Evolutionary conservation across 2,329 filamentous ascomycete genomes (phyloP), one percentile per base, ranked within the genome.

Genomic region (Coniochaeta ligniaria): DNA sequence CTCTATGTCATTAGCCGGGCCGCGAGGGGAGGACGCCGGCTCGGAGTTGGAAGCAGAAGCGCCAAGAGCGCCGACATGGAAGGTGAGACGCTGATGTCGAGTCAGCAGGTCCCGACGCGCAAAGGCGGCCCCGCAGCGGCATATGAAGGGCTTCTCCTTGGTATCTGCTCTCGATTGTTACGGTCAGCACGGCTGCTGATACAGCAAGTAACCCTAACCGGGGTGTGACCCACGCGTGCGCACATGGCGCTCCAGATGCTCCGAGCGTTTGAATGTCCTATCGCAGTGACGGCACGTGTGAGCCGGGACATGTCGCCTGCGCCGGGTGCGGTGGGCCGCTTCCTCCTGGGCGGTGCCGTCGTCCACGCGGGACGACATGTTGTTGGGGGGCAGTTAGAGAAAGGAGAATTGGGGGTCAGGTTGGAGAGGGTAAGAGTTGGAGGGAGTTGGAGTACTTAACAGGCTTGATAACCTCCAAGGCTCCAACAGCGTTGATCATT

Each of bases 121-220:
- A 63, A 79, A 79, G 1, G 77, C 75, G 12, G 75, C 74, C 59
- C 76, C 75, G 65, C 77, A 79, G 45, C 68, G 71, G 60, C 77
- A 79, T 22, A 77, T 62, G 62, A 78, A 79, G 1, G 77, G 77
- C 63, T 79, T 79, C 67, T 79, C 77, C 58, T 79, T 79, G 60
- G 77, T 79, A 65, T 79, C 77, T 79, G 63, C 45, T 22, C 11
- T 11, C 43, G 22, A 22, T 50, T 36, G 33, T 55, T 1, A 17
- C 22, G 6, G 50, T 55, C 50, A 55, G 50, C 50, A 24, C 3
- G 26, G 8, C 26, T 55, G 31, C n/a, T 54, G 24, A 16, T 54
- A n/a, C 31, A 26, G n/a, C 47, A 55, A 26, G 16, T n/a, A 33
- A 5, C 33, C 2, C 33, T 33, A 20, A 31, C 14, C 5, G 8